Evolutionary conservation across 108 stramenopile genomes (phyloP).

Genomic region (Nitzschia putrida): DNA sequence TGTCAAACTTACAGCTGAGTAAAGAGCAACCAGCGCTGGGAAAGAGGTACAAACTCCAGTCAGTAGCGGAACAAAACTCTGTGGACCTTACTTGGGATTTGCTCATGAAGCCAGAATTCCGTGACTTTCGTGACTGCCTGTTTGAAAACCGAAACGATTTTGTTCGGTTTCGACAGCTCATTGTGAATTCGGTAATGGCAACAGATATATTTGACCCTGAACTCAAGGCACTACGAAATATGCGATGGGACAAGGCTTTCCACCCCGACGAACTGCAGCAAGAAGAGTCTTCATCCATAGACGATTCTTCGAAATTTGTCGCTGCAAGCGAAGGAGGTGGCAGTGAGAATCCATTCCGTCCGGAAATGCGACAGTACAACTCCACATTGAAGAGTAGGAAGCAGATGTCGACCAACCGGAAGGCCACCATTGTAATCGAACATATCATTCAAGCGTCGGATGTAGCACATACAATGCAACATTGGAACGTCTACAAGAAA

Average conservation of each 20-base stretch:
- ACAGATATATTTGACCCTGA: conserved; percentile 30
- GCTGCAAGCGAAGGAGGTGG: no score
- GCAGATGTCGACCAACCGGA: conserved; percentile 8
- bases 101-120: conserved; percentile 21
- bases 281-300: neutral
- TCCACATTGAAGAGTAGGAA: neutral
- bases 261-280: conserved; percentile 1
- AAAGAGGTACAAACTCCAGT: conserved; percentile 12
- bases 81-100: conserved; percentile 19
- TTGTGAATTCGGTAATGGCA: conserved; percentile 18
- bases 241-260: conserved; percentile 22
- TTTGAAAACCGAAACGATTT: conserved; percentile 10
- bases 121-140: conserved; percentile 15
- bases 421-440: conserved; percentile 26
- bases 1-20: conserved; percentile 17
- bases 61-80: conserved; percentile 31
- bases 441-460: no score
- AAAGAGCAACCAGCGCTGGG: conserved; percentile 13
- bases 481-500: conserved; percentile 14
- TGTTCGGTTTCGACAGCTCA: conserved; percentile 12
- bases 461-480: conserved; percentile 42
- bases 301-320: neutral
- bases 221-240: conserved; percentile 20
- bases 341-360: no score
- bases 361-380: neutral